Evolutionary conservation across 768 basidiomycete species (phyloP), one percentile per base, ranked within the genome.

Genomic region (Phaeotremella skinneri): DNA sequence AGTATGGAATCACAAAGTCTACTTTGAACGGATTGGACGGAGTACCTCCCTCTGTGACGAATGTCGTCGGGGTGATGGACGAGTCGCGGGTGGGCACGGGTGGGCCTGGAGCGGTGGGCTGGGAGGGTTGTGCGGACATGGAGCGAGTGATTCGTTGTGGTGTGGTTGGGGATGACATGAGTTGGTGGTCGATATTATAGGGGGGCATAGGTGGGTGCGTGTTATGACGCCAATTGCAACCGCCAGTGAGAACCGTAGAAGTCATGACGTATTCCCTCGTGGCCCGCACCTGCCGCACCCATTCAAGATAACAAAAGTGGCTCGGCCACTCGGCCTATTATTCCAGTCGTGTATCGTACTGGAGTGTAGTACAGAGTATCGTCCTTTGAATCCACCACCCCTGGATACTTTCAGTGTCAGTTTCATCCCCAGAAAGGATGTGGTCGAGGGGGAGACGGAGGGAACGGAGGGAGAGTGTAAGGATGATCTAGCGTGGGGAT

Each of bases 1-100:
- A 58, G 42, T 52, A 71, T 4, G 72, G 72, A 31, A 74, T 71
- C 39, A 74, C 72, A 25, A 74, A 63, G 50, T 74, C 72, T 17
- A 74, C 72, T 42, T 66, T 57, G 55, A 52, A 74, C 0, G 72
- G 69, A 52, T 74, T 74, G 17, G 65, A 65, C 1, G 55, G 49
- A 60, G 62, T 2, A 31, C 42, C 20, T 26, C 60, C 59, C 11
- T 48, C 21, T n/a, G 56, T 53, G 17, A 55, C 30, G 16, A 20
- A 17, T 4, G 39, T 3, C n/a, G 54, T 20, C 0, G 60, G 49
- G 13, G 39, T 43, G 31, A 55, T 53, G 1, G 68, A 68, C 11
- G 58, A 56, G 4, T 52, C 55, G 9, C 66, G 53, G 42, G 39
- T 14, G 3, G 62, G 54, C 30, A 73, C 58, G 32, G 71, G 71